Evolutionary conservation across 139 green algal species (phyloP).

Genomic region (Chlorella vulgaris): DNA sequence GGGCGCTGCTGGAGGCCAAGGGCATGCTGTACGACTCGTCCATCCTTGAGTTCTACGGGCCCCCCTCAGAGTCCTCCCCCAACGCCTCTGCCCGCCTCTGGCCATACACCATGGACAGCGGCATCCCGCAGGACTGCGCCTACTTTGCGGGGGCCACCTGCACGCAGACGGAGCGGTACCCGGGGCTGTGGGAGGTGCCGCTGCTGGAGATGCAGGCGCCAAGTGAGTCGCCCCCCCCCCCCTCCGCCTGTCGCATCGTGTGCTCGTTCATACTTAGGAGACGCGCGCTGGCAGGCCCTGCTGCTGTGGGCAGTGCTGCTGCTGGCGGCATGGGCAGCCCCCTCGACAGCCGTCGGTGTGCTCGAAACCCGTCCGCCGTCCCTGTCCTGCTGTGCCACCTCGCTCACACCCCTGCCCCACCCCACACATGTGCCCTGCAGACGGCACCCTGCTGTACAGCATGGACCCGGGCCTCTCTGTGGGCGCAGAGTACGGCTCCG

Average conservation of each 20-base stretch:
- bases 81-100: constrained; percentile 29
- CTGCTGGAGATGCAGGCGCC: constrained; percentile 13
- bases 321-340: too few relatives aligned
- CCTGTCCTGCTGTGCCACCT: too few relatives aligned
- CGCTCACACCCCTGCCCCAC: neutral
- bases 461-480: constrained; percentile 46
- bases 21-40: constrained; percentile 40
- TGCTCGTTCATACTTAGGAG: too few relatives aligned
- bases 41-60: constrained; percentile 32
- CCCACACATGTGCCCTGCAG: neutral
- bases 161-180: constrained; percentile 8
- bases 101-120: constrained; percentile 46
- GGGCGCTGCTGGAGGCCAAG: constrained; percentile 1
- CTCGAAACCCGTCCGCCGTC: too few relatives aligned
- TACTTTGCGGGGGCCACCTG: constrained; percentile 19
- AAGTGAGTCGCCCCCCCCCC: neutral
- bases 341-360: too few relatives aligned
- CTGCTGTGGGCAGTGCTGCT: too few relatives aligned
- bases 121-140: constrained; percentile 43
- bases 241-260: neutral
- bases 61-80: neutral
- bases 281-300: neutral
- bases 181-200: constrained; percentile 30
- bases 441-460: constrained; percentile 18
- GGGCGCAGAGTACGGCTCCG: too few relatives aligned